Conservation (phyloP, 2,329 filamentous ascomycete genomes). For the Claviceps cyperi region DNA sequence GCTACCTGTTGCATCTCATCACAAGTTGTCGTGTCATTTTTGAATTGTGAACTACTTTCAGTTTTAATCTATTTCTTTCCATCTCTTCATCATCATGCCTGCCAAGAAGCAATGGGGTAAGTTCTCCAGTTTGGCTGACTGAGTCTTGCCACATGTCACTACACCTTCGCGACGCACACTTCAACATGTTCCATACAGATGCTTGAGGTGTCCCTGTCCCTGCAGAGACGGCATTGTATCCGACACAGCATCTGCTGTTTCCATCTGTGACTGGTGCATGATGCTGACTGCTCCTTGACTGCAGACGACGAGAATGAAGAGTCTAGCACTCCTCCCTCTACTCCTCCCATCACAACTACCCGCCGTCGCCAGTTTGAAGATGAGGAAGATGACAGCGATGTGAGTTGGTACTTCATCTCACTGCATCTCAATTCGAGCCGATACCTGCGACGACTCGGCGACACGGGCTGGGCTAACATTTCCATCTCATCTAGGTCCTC, state of each 20-base stretch:
- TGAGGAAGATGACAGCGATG: slow-evolving; percentile 74
- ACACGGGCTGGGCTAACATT: slow-evolving; percentile 1
- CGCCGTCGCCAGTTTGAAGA: slow-evolving; percentile 64
- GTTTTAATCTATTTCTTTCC: neutral
- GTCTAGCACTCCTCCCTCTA: slow-evolving; percentile 20
- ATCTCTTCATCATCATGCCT: slow-evolving; percentile 18
- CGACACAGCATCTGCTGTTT: neutral
- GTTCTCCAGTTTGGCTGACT: slow-evolving; percentile 6
- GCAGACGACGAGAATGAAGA: slow-evolving; percentile 27
- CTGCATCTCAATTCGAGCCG: too few species aligned
- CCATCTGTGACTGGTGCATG: slow-evolving; percentile 4
- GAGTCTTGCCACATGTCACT: slow-evolving; percentile 5
- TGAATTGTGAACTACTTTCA: neutral
- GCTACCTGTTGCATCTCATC: neutral
- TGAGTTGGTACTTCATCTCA: slow-evolving; percentile 26
- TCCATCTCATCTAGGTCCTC: slow-evolving; percentile 47
- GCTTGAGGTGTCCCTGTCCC: neutral
- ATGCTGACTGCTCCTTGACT: slow-evolving; percentile 10
- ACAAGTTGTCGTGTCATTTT: neutral
- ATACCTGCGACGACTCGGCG: too few species aligned
- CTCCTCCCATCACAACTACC: slow-evolving; percentile 23
- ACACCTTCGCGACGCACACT: neutral
- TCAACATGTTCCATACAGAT: slow-evolving; percentile 1
- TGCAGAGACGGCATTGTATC: slow-evolving; percentile 4
- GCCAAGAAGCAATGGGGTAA: slow-evolving; percentile 29